Percentiles rank a stretch among this genome's conserved stretches.
Evolutionary conservation across 768 basidiomycete genomes (phyloP).

Genomic region (Phylloporus arenicola): DNA sequence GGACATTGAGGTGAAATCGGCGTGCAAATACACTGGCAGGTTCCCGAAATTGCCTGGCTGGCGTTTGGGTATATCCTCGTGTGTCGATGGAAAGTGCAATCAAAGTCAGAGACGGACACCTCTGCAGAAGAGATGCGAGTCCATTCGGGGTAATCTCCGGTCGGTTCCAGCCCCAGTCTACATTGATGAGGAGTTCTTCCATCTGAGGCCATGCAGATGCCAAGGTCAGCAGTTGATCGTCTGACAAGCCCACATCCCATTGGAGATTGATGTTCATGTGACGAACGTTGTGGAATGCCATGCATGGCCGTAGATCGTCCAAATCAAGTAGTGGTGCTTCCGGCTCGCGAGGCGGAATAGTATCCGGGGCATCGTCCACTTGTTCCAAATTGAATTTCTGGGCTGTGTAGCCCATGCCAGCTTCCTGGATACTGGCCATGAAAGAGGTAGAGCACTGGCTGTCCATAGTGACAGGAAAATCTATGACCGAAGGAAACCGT

Average conservation of each 20-base stretch:
- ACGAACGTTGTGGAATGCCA: not conserved
- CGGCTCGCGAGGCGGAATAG: too few relatives aligned
- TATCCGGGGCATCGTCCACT: too few relatives aligned
- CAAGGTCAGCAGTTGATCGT: not conserved
- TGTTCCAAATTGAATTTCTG: not conserved
- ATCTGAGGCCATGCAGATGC: constrained; percentile 9
- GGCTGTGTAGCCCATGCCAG: not conserved
- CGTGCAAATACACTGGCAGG: too few relatives aligned
- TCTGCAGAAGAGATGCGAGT: too few relatives aligned
- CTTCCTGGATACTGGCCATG: not conserved
- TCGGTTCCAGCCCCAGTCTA: constrained; percentile 2
- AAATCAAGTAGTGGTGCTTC: not conserved
- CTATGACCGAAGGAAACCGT: not conserved
- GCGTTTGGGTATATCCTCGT: not conserved
- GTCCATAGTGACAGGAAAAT: not conserved
- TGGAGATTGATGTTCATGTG: not conserved
- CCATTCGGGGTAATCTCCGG: not conserved
- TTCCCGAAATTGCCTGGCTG: not conserved
- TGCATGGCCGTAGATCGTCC: not conserved
- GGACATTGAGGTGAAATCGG: not conserved
- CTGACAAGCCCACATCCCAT: not conserved
- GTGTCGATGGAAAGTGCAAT: constrained; percentile 10
- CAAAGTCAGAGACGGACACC: not conserved
- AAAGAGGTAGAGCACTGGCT: not conserved
- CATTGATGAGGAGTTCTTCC: constrained; percentile 4